Evolutionary conservation across 2,329 filamentous ascomycete genomes (phyloP), one percentile per base, ranked within the genome.

Genomic region (Byssothecium circinans): DNA sequence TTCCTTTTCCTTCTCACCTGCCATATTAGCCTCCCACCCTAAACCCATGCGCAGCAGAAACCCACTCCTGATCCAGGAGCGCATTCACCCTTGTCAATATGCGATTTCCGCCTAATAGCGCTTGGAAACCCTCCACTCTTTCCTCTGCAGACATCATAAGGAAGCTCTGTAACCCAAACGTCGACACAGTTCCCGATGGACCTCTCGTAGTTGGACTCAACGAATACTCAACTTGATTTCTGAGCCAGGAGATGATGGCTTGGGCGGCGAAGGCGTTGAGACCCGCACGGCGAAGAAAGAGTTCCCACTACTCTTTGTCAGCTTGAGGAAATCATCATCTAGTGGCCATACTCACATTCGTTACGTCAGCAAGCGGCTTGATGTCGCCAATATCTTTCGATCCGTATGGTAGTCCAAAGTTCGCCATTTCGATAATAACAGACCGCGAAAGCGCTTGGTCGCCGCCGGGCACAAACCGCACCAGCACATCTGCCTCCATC

Each of bases 191-290:
- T 0, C 34, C 2, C 27, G 40, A 19, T 4, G 52, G 44, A 4
- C 54, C 52, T 18, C 43, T n/a, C n/a, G n/a, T n/a, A n/a, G n/a
- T n/a, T n/a, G n/a, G n/a, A n/a, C n/a, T n/a, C n/a, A n/a, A 49
- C 1, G 12, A 45, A 7, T 60, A 36, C 3, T 53, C 30, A 8
- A 53, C 36, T 1, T 60, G 55, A 6, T 54, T 34, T 34, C 64
- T 67, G 42, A 70, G 59, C 3, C 67, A 64, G 1, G 70, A 72
- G 27, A 88, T 69, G 1, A 89, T 74, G 8, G 76, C 74, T 63
- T 90, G 87, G 2, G 88, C 87, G 2, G 86, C 87, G 63, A 83
- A 89, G 0, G 81, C 78, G 66, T 91, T 91, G 62, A 90, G 67
- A 0, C 88, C 88, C 1, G 79, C 78, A 19, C 77, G 74, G 12